A percentile compares a stretch with the other conserved stretches of the same genome.
Evolutionary conservation across 1,139 yeast genomes (phyloP).

Genomic region (Yamadazyma pseudoaaseri): DNA sequence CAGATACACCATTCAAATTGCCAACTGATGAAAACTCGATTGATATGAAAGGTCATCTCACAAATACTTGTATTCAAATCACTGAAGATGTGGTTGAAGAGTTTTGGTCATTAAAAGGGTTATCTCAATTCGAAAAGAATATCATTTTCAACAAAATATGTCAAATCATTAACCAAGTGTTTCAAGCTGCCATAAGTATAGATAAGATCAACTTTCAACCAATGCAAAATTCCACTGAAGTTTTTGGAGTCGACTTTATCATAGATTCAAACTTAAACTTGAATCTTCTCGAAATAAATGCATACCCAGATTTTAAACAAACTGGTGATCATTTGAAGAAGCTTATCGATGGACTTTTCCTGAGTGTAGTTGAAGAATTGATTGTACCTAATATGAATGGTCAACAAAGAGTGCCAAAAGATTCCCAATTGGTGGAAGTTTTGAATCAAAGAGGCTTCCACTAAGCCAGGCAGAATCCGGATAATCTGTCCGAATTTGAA

Average conservation of each 20-base stretch:
- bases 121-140: slow-evolving; percentile 24
- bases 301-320: slow-evolving; percentile 96
- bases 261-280: slow-evolving; percentile 59
- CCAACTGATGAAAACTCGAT: slow-evolving; percentile 24
- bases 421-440: slow-evolving; percentile 10
- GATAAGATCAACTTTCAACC: slow-evolving; percentile 92
- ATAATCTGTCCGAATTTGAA: no score
- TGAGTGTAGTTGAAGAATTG: slow-evolving; percentile 34
- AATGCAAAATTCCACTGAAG: slow-evolving; percentile 74
- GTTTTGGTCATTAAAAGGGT: slow-evolving; percentile 57
- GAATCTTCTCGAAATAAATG: slow-evolving; percentile 76
- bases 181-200: slow-evolving; percentile 75
- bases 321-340: slow-evolving; percentile 76
- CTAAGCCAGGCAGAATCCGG: no score
- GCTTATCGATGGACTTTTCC: slow-evolving; percentile 61
- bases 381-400: slow-evolving; percentile 8
- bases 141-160: slow-evolving; percentile 56
- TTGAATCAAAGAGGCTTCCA: slow-evolving; percentile 2
- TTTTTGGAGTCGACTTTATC: slow-evolving; percentile 85
- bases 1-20: slow-evolving; percentile 49
- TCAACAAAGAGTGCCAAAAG: slow-evolving; percentile 6
- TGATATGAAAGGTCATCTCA: slow-evolving; percentile 70
- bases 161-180: slow-evolving; percentile 65
- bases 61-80: slow-evolving; percentile 89
- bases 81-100: slow-evolving; percentile 54